Evolutionary conservation across 2,329 filamentous ascomycete genomes (phyloP).

Genomic region (Penicillium corylophilum): DNA sequence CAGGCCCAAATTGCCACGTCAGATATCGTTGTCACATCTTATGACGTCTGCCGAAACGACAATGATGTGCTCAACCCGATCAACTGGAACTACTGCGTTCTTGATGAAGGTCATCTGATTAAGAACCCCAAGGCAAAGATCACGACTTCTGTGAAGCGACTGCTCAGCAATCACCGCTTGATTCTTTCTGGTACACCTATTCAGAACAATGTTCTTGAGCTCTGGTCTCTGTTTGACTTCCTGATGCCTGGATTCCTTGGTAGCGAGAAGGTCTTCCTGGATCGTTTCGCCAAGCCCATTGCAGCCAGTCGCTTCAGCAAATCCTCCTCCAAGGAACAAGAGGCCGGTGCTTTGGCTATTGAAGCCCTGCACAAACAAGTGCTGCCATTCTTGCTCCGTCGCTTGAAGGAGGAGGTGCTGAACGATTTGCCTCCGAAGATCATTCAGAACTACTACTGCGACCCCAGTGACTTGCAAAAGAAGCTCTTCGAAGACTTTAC

Average conservation of each 20-base stretch:
- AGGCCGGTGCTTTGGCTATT: conserved; percentile 91
- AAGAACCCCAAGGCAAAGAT: conserved; percentile 99
- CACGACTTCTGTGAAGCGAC: conserved; percentile 83
- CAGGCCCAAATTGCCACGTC: conserved; percentile 69
- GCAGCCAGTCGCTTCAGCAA: conserved; percentile 93
- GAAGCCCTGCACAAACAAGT: conserved; percentile 99
- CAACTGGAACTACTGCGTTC: conserved; percentile 95
- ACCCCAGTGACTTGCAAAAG: conserved; percentile 90
- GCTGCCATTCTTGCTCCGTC: conserved; percentile 89
- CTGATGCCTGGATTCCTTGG: conserved; percentile 98
- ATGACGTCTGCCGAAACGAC: conserved; percentile 96
- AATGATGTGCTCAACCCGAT: conserved; percentile 77
- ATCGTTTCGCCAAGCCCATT: conserved; percentile 92
- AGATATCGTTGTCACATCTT: conserved; percentile 95
- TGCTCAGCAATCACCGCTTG: conserved; percentile 87
- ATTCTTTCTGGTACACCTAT: conserved; percentile 97
- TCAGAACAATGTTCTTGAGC: conserved; percentile 93
- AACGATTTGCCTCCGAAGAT: conserved; percentile 98
- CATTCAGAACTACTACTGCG: conserved; percentile 98
- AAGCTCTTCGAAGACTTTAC: conserved; percentile 96
- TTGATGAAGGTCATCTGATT: conserved; percentile 97
- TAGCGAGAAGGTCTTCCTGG: conserved; percentile 93
- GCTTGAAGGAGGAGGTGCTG: conserved; percentile 95
- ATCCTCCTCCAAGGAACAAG: conserved; percentile 96
- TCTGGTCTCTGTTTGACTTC: conserved; percentile 98